Evolutionary conservation across 352 stramenopile genomes (phyloP).

Genomic region (Phytophthora tentaculata): DNA sequence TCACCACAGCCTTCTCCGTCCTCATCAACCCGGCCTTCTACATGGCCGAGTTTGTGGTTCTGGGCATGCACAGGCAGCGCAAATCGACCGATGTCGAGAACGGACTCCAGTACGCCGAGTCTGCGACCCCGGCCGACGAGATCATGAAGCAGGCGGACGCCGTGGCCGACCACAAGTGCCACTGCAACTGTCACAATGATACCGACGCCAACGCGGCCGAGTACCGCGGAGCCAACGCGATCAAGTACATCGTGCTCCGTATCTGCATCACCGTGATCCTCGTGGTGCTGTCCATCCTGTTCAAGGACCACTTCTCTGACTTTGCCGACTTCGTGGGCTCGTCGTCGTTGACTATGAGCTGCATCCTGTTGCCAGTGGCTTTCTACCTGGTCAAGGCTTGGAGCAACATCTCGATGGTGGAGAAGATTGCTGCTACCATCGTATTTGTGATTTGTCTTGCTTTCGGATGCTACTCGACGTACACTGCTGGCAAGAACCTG

Average conservation of each 20-base stretch:
- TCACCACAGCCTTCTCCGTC: constrained; percentile 48
- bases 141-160: constrained; percentile 22
- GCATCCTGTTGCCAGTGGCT: constrained; percentile 45
- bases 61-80: constrained; percentile 45
- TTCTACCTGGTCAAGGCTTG: constrained; percentile 51
- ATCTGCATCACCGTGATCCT: constrained; percentile 51
- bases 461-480: constrained; percentile 54
- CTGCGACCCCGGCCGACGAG: constrained; percentile 29
- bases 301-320: constrained; percentile 56
- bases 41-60: constrained; percentile 39
- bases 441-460: constrained; percentile 41
- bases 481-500: constrained; percentile 51
- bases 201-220: constrained; percentile 32
- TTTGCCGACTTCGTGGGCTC: constrained; percentile 57
- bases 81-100: constrained; percentile 32
- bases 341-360: constrained; percentile 46
- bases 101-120: constrained; percentile 33
- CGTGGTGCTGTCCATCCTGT: constrained; percentile 45
- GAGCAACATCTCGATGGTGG: constrained; percentile 15
- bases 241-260: constrained; percentile 53
- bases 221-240: constrained; percentile 45
- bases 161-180: constrained; percentile 39
- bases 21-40: constrained; percentile 49
- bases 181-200: constrained; percentile 48
- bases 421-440: constrained; percentile 32